Evolutionary conservation across 2,329 filamentous ascomycete species (phyloP), one percentile per base, ranked within the genome.

Genomic region (Colletotrichum orbiculare): DNA sequence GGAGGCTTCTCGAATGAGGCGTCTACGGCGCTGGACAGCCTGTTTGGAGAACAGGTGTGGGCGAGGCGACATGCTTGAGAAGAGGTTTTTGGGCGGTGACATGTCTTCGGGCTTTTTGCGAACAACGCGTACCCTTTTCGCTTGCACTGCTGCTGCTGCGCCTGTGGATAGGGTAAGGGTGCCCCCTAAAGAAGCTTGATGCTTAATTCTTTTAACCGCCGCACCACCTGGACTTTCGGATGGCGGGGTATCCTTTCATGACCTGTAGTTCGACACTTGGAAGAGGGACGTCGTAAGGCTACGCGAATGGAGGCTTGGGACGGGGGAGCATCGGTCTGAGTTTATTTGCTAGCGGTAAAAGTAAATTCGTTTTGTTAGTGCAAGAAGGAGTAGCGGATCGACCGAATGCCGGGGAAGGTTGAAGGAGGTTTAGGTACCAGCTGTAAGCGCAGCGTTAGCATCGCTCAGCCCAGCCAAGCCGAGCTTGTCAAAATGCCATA

Each of bases 141-240:
- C 37, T n/a, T 17, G 41, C 46, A 57, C 54, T 57, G 54, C 39
- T 39, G 43, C 43, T 39, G 39, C 49, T 60, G 49, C 49, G 56
- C 49, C 57, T 43, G 42, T 53, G 8, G 43, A 43, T 34, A 12
- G 50, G 50, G 48, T 39, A 60, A 41, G 48, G 56, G 42, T 56
- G 13, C 46, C 47, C 58, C 58, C 41, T 42, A 47, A 56, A 15
- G 41, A 57, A 57, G 42, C 47, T 66, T 53, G 58, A 63, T 66
- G 63, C 63, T 66, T 63, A 62, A 57, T 53, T 66, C 53, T 48
- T 48, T 53, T 42, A 53, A 37, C 47, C 59, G 58, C 52, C 48
- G 47, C 63, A 54, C 47, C 47, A 53, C 42, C 53, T 63, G 42
- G 53, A 48, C 59, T 56, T 33, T 12, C 48, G 52, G 42, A 13